Base-by-base conservation (phyloP, 2,329 filamentous ascomycete species). In the Immersiporthe knoxdaviesiana region DNA sequence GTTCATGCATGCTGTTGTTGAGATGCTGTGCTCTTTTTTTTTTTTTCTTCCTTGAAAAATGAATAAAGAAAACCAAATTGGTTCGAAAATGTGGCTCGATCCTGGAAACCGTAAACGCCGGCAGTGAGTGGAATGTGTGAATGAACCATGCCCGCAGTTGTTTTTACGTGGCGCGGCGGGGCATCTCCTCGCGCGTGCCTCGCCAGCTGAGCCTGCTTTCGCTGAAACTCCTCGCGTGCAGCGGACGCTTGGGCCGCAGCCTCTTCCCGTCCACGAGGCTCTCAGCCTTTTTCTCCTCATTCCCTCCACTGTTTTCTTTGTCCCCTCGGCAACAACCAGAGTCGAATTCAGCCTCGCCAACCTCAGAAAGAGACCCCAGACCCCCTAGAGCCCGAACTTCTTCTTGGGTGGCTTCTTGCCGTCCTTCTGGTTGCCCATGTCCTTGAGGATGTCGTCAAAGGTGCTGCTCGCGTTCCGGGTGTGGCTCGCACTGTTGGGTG, bases 391-490 rank as follows among this genome's bases (percentile, higher is more conserved):
- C 65, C 70, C 70, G 59, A 71, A 71, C 72, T 77, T 78, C 64
- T 70, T 64, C 64, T 75, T 76, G 59, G 63, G 30, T 70, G 75
- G 75, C 68, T 73, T 73, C 39, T 65, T 61, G 56, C 24, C 30
- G 41, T 50, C 41, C 72, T 75, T 72, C 41, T 73, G 72, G 58
- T 71, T 68, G 64, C 78, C 76, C 74, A 80, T 79, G 67, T 74
- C 77, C 72, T 78, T 76, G 65, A 80, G 73, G 27, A 80, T 80
- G 66, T 78, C 76, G 60, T 80, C 79, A 72, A 80, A 80, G 35
- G 79, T 78, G 71, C 75, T 77, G 30, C 66, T 69, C 24, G 37
- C 21, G 64, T 50, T 52, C 14, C 63, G 61, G 24, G 11, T 60
- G 58, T 69, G 70, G 16, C 68, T 24, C 65, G 63, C 11, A 67